A percentile compares a stretch with the other conserved stretches of the same genome.
phyloP scores from a whole-genome alignment of 805 yeast species.

The Candida wancherniae region DNA sequence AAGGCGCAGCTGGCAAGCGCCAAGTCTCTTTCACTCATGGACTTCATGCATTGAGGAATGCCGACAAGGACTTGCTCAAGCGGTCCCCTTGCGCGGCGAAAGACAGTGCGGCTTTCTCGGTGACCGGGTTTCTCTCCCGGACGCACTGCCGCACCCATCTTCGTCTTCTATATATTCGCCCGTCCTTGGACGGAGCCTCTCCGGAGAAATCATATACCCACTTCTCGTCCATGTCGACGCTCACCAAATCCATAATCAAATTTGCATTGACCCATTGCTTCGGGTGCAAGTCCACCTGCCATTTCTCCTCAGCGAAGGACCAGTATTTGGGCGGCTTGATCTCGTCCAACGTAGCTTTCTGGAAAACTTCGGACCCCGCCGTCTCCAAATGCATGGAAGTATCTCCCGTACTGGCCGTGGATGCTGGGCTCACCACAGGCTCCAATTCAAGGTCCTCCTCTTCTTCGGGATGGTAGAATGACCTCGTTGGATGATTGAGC shows the following conservation, averaged over 20 bases:
- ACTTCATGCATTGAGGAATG: slow-evolving; percentile 34
- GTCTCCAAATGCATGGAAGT: not conserved
- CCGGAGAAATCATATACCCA: slow-evolving; percentile 73
- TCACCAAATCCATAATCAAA: slow-evolving; percentile 47
- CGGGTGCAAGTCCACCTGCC: slow-evolving; percentile 68
- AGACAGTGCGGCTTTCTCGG: no score
- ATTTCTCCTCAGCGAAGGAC: slow-evolving; percentile 46
- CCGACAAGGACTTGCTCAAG: slow-evolving; percentile 9
- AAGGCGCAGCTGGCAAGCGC: slow-evolving; percentile 26
- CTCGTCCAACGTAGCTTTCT: slow-evolving; percentile 23
- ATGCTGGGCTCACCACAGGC: slow-evolving; percentile 2
- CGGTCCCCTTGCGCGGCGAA: no score
- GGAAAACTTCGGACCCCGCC: slow-evolving; percentile 3
- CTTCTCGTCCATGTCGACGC: slow-evolving; percentile 67
- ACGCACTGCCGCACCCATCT: slow-evolving; percentile 56
- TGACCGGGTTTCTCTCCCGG: slow-evolving; percentile 8
- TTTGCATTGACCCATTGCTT: slow-evolving; percentile 56
- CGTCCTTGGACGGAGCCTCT: slow-evolving; percentile 14
- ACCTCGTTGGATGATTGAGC: slow-evolving; percentile 32
- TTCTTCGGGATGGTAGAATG: slow-evolving; percentile 2
- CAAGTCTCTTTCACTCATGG: slow-evolving; percentile 44
- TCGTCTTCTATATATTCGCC: slow-evolving; percentile 53
- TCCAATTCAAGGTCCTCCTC: slow-evolving; percentile 1
- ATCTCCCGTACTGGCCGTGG: slow-evolving; percentile 1
- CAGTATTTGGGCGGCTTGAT: slow-evolving; percentile 58